A percentile compares a stretch with the other conserved stretches of the same genome.
Conservation (phyloP, 805 yeast genomes). For the Blastobotrys mokoenaii region DNA sequence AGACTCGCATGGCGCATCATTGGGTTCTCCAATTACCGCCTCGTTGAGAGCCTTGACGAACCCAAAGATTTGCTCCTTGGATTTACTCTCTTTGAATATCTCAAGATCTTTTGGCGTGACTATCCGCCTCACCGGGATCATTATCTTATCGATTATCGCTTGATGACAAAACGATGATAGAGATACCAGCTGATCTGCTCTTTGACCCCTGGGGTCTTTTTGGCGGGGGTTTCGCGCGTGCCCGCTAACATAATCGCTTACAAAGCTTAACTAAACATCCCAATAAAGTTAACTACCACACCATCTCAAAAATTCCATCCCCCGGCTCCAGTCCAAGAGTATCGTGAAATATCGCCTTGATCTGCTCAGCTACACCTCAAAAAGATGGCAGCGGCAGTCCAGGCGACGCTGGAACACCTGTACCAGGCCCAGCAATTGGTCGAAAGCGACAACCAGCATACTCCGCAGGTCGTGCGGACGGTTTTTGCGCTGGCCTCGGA, state of each 20-base stretch:
- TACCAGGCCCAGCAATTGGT: constrained; percentile 29
- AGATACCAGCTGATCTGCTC: no score
- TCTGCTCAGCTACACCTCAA: not conserved
- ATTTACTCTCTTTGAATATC: constrained; percentile 45
- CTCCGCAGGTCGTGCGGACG: constrained; percentile 29
- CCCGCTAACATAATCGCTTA: no score
- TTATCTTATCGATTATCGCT: no score
- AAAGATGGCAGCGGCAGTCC: not conserved
- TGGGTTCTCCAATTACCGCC: constrained; percentile 53
- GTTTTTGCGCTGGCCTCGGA: constrained; percentile 28
- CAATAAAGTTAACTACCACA: no score
- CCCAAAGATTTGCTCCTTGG: constrained; percentile 41
- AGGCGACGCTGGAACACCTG: not conserved
- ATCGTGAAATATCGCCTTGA: no score
- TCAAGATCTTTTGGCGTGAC: constrained; percentile 51
- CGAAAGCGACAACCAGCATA: constrained; percentile 27
- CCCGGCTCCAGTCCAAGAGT: no score
- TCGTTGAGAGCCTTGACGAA: constrained; percentile 54
- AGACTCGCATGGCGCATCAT: constrained; percentile 34
- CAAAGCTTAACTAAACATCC: no score
- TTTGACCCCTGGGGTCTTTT: no score
- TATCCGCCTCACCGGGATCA: constrained; percentile 35
- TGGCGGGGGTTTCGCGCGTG: no score
- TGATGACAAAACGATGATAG: no score
- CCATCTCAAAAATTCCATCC: no score